Base-by-base conservation (phyloP, 768 basidiomycete species). In the Psilocybe subaeruginosa region DNA sequence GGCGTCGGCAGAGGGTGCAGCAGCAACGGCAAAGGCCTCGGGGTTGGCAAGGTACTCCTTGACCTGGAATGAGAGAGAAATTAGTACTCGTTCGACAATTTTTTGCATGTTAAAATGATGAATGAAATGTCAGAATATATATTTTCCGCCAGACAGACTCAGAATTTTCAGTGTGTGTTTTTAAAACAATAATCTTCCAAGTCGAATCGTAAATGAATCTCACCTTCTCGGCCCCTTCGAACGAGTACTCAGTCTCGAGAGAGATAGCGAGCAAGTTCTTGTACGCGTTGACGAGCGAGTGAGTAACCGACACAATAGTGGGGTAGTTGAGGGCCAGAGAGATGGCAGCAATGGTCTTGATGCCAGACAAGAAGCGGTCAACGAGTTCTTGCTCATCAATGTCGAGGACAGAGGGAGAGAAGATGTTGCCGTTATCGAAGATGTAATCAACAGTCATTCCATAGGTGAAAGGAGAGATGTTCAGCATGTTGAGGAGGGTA, bases 401-500 rank as follows among this genome's bases (percentile, higher is more conserved):
- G 75, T 99, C 97, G 66, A 99, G 90, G 63, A 99, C 94, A 3
- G 82, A 78, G 45, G 97, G 90, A 47, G 90, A 75, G 87, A 99
- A 99, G 64, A 89, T 81, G 74, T 96, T 97, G 72, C 97, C 97
- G 63, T 86, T 83, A 81, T 97, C 93, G 78, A 86, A 99, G 74
- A 99, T 96, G 80, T 98, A 95, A 55, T 96, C 87, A 66, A 99
- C 96, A 54, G 88, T 91, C 97, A 99, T 98, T 72, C 97, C 97
- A 82, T 97, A 99, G 47, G 97, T 98, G 90, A 98, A 97, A 65
- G 95, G 95, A 50, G 97, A 99, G 77, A 99, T 98, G 86, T 96
- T 96, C 73, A 99, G 78, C 97, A 99, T 97, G 92, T 99, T 99
- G 68, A 99, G 84, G 69, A 99, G 87, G 63, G 96, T 95, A 55